These are phyloP conservation scores for Dryas alaskensis DNA, from an alignment of 306 rosid species.

Conservation along the genomic window DNA sequence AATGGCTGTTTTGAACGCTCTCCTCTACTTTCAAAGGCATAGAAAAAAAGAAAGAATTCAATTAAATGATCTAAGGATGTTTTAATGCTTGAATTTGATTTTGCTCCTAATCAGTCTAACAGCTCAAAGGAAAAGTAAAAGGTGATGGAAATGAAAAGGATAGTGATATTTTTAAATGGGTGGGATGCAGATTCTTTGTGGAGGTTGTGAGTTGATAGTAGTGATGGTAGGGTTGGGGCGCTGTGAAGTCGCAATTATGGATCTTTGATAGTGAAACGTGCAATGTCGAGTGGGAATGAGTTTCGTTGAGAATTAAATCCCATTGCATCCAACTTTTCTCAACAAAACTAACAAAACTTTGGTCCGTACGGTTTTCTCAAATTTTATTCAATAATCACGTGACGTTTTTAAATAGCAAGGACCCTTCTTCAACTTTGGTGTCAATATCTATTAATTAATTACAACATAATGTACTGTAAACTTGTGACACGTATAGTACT, in stretches of 20 bases:
- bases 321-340: neutral
- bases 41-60: too few species aligned
- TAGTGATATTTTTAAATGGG: conserved; percentile 6
- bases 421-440: neutral
- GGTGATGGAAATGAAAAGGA: conserved; percentile 1
- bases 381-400: neutral
- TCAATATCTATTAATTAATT: too few species aligned
- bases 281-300: conserved; percentile 7
- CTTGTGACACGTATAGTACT: too few species aligned
- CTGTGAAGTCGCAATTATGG: conserved; percentile 18
- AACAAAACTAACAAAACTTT: too few species aligned
- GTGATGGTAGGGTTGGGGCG: neutral
- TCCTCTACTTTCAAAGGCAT: too few species aligned
- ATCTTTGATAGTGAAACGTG: neutral
- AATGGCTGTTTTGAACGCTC: too few species aligned
- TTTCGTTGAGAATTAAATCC: conserved; percentile 11
- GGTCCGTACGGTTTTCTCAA: neutral
- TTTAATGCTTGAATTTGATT: too few species aligned
- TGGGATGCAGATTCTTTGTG: neutral
- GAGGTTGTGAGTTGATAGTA: neutral
- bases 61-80: too few species aligned
- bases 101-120: too few species aligned
- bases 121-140: neutral
- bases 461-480: too few species aligned
- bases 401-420: neutral